Conservation (phyloP, 2,329 filamentous ascomycete species). For the Aspergillus latus region DNA sequence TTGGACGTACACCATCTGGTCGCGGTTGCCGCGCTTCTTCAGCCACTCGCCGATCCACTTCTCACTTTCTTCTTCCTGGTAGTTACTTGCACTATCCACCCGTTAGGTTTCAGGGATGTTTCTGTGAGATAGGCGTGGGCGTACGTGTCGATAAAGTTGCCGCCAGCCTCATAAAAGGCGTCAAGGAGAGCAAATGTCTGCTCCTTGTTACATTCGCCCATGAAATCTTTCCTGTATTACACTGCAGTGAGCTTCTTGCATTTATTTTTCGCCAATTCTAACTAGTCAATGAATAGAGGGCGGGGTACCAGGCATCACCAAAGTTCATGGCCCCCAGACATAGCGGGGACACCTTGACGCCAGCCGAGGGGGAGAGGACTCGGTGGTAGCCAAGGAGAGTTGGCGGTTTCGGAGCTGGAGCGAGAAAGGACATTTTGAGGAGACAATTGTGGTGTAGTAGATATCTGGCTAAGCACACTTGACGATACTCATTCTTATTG, state of each 20-base stretch:
- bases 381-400: conserved; percentile 52
- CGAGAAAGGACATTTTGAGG: neutral
- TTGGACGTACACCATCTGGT: conserved; percentile 52
- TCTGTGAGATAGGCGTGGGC: neutral
- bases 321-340: conserved; percentile 59
- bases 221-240: conserved; percentile 4
- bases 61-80: conserved; percentile 52
- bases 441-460: too few relatives aligned
- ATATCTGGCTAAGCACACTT: too few relatives aligned
- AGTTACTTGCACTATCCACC: conserved; percentile 50
- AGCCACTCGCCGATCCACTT: conserved; percentile 56
- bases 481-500: too few relatives aligned
- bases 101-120: conserved; percentile 6
- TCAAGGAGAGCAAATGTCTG: conserved; percentile 52
- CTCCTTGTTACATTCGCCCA: conserved; percentile 50
- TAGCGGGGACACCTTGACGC: conserved; percentile 54
- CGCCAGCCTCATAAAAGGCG: conserved; percentile 50
- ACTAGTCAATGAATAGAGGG: neutral
- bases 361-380: conserved; percentile 52
- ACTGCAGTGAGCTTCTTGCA: neutral
- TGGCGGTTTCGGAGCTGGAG: conserved; percentile 9
- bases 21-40: conserved; percentile 45
- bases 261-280: neutral
- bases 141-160: conserved; percentile 56
- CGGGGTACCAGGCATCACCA: conserved; percentile 48